These are phyloP conservation scores for Mangifera indica DNA, from an alignment of 345 rosid genomes.

Conservation along the genomic window DNA sequence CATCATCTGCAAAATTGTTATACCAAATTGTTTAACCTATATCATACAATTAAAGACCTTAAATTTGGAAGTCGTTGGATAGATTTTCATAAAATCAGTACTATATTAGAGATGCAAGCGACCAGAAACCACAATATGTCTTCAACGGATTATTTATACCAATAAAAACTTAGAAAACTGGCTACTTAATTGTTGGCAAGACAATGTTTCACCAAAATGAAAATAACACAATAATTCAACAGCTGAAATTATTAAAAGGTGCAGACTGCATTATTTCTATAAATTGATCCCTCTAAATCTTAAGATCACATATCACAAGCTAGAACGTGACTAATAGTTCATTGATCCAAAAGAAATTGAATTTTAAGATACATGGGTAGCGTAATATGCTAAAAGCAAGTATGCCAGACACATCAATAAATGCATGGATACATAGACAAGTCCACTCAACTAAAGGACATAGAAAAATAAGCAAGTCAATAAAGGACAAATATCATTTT, in stretches of 20 bases:
- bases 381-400: neutral
- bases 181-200: neutral
- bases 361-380: neutral
- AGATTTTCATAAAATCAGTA: neutral
- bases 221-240: neutral
- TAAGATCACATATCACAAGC: neutral
- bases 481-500: neutral
- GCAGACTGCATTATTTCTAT: neutral
- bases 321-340: neutral
- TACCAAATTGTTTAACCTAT: constrained; percentile 6
- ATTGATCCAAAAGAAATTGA: neutral
- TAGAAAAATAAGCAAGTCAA: neutral
- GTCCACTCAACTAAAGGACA: too few species aligned
- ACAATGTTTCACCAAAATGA: neutral
- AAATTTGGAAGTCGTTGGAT: neutral
- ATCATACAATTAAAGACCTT: constrained; percentile 4
- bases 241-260: neutral
- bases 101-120: neutral
- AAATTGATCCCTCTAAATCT: neutral
- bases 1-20: constrained; percentile 52
- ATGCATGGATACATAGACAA: neutral
- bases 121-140: neutral
- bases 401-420: neutral
- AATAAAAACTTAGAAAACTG: neutral
- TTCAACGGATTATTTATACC: neutral